Base-by-base conservation (phyloP, 805 yeast species). In the Saccharomycopsis lassenensis region DNA sequence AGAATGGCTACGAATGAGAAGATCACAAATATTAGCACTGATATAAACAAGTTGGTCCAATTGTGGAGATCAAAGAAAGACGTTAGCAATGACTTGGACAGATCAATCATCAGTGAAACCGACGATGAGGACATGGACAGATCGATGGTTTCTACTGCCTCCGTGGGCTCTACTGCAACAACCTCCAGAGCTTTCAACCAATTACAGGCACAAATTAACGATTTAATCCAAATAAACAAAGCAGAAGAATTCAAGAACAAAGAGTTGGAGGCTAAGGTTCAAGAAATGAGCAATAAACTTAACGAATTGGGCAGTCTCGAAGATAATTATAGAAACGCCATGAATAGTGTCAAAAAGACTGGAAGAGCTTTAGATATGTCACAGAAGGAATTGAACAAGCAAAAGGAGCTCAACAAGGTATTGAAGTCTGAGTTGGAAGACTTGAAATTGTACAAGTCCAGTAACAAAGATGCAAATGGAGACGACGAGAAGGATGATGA, bases 341-440 rank as follows among this genome's bases (percentile, higher is more conserved):
- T 82, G 37, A 74, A 72, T 44, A 74, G 84, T 17, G 77, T 83
- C 22, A 73, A 72, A 47, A 83, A 77, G 52, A 76, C 89, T 10
- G 77, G 79, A 38, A 71, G 69, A 44, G 94, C 95, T 0, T 65
- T 86, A 37, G 72, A 72, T 31, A 51, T 77, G 45, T 77, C 89
- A 6, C 85, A 85, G 48, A 71, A 67, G 31, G 95, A 86, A 54
- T 58, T 79, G 41, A 64, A 65, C 22, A 72, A 66, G 51, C 76
- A 72, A 51, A 77, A 70, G 48, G 73, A 67, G 10, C 48, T 62
- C 14, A 69, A 74, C 40, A 71, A 65, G 32, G 67, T 67, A 44
- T 62, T 85, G 36, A 61, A 64, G 41, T 68, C 66, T 36, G 89
- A 86, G 54, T 57, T 81, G 37, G 83, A 81, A 41, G 87, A 81